Evolutionary conservation across 352 stramenopile genomes (phyloP).

Genomic region (Globisporangium abappressorium): DNA sequence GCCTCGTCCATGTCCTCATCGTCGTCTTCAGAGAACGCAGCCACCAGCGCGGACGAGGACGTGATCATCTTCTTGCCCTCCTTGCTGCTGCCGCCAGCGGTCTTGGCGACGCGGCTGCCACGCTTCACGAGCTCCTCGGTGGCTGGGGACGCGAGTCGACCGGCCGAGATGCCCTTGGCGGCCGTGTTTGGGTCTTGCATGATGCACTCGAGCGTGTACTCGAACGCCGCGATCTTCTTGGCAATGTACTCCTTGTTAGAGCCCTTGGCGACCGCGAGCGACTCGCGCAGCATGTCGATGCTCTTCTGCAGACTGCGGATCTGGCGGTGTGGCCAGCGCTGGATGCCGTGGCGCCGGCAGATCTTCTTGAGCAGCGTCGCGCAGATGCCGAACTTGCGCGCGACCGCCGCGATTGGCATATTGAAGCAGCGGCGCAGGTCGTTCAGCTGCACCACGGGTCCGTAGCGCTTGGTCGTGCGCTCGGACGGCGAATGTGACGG

Average conservation of each 20-base stretch:
- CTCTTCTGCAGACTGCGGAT: conserved; percentile 82
- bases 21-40: conserved; percentile 36
- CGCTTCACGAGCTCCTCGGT: conserved; percentile 64
- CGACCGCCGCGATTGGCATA: conserved; percentile 79
- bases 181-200: conserved; percentile 79
- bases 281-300: conserved; percentile 79
- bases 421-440: conserved; percentile 80
- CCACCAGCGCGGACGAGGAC: conserved; percentile 25
- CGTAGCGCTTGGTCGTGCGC: conserved; percentile 52
- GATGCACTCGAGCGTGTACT: conserved; percentile 80
- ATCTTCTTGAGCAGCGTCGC: conserved; percentile 86
- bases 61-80: conserved; percentile 28
- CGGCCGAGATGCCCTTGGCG: conserved; percentile 67
- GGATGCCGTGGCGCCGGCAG: conserved; percentile 76
- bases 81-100: not conserved
- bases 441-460: conserved; percentile 66
- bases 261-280: conserved; percentile 63
- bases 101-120: conserved; percentile 25
- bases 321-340: conserved; percentile 81
- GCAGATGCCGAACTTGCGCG: conserved; percentile 82
- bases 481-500: conserved; percentile 32
- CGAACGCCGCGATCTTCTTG: conserved; percentile 80
- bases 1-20: conserved; percentile 19
- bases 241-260: conserved; percentile 78
- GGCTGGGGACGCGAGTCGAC: conserved; percentile 50